Conservation (phyloP, 306 rosid species). For the Ormosia emarginata region DNA sequence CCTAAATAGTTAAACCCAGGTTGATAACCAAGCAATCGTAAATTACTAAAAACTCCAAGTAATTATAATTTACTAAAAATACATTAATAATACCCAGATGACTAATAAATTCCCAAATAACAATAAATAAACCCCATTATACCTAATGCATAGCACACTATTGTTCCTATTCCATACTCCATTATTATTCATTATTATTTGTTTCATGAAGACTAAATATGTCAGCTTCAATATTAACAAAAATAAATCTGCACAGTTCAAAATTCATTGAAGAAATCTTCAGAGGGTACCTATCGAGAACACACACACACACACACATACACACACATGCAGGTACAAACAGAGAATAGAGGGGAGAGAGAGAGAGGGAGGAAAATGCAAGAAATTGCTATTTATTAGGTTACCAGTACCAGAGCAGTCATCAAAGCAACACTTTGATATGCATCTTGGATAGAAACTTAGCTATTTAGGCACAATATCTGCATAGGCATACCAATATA, state of each 20-base stretch:
- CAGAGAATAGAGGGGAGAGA: neutral
- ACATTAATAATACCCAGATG: neutral
- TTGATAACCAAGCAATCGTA: neutral
- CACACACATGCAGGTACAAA: neutral
- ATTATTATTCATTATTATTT: neutral
- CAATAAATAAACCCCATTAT: neutral
- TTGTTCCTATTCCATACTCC: neutral
- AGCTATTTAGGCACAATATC: neutral
- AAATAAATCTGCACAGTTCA: neutral
- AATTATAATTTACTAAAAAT: neutral
- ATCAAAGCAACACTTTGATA: neutral
- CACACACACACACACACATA: neutral
- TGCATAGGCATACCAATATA: neutral
- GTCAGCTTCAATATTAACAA: neutral
- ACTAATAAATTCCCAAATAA: neutral
- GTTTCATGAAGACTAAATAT: neutral
- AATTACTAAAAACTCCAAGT: neutral
- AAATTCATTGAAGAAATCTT: neutral
- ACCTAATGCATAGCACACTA: neutral
- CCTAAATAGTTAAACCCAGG: neutral
- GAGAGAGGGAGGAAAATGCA: neutral
- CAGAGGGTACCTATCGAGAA: neutral
- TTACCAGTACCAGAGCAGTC: neutral
- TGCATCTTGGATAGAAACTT: neutral
- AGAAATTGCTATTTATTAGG: neutral